Conservation (phyloP, 73 alveolate species). For the Paramecium sexaurelia region DNA sequence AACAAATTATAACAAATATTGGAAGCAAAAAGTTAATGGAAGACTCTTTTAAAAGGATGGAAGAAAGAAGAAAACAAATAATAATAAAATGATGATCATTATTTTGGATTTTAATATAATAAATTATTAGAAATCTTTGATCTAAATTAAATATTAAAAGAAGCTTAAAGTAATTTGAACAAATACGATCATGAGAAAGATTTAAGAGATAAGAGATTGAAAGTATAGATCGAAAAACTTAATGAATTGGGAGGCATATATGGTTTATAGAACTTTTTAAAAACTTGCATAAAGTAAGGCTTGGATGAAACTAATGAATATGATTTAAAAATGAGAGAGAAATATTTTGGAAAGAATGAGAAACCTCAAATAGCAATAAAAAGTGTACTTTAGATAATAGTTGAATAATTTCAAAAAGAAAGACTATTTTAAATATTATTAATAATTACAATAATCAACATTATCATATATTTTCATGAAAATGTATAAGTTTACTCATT, state of each 20-base stretch:
- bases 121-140: conserved; percentile 22
- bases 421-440: not conserved
- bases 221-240: not conserved
- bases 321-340: conserved; percentile 10
- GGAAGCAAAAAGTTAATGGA: conserved; percentile 40
- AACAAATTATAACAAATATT: conserved; percentile 13
- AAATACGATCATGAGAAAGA: not conserved
- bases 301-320: not conserved
- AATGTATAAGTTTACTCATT: not conserved
- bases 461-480: not conserved
- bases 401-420: conserved; percentile 7
- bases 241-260: conserved; percentile 39
- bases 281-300: not conserved
- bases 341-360: conserved; percentile 51
- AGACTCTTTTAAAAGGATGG: not conserved
- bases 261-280: conserved; percentile 46
- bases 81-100: not conserved
- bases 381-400: not conserved
- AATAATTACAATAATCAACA: not conserved
- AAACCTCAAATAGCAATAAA: conserved; percentile 20
- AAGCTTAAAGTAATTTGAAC: not conserved
- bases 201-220: not conserved
- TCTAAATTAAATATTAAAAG: not conserved
- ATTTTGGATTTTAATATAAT: not conserved
- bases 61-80: not conserved